Percentiles rank a stretch among this genome's conserved stretches.
Conservation (phyloP, 192 early-diverging fungal species). For the Coemansia aciculifera region DNA sequence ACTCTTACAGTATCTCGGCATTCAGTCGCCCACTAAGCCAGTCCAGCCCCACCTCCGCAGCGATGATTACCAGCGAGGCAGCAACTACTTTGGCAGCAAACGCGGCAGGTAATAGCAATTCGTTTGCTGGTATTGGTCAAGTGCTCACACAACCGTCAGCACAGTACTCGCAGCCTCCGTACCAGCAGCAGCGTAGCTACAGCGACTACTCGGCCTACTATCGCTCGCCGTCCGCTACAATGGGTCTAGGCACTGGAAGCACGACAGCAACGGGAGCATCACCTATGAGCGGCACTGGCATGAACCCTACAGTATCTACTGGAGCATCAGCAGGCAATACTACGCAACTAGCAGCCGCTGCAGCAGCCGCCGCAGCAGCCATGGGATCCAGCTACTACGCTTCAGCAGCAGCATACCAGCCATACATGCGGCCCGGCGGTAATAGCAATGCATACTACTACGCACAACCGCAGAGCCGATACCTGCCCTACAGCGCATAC, state of each 20-base stretch:
- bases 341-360: constrained; percentile 31
- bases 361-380: constrained; percentile 37
- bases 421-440: constrained; percentile 36
- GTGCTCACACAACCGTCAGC: constrained; percentile 20
- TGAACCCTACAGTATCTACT: neutral
- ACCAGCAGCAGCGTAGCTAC: constrained; percentile 36
- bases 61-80: constrained; percentile 25
- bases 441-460: constrained; percentile 41
- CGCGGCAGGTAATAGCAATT: constrained; percentile 10
- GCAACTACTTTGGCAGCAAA: neutral
- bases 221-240: constrained; percentile 41
- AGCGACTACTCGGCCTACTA: constrained; percentile 51
- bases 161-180: constrained; percentile 23
- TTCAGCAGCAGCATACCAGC: constrained; percentile 42
- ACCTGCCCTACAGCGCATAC: constrained; percentile 49
- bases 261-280: constrained; percentile 23
- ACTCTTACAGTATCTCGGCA: constrained; percentile 51
- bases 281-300: constrained; percentile 28
- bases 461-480: constrained; percentile 41
- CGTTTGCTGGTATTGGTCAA: constrained; percentile 16
- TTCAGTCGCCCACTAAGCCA: constrained; percentile 47
- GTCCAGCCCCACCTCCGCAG: constrained; percentile 26
- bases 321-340: neutral
- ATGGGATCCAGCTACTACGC: constrained; percentile 45
- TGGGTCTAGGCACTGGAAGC: constrained; percentile 26